Evolutionary conservation across 768 basidiomycete genomes (phyloP).

Genomic region (Hypholoma sublateritium): DNA sequence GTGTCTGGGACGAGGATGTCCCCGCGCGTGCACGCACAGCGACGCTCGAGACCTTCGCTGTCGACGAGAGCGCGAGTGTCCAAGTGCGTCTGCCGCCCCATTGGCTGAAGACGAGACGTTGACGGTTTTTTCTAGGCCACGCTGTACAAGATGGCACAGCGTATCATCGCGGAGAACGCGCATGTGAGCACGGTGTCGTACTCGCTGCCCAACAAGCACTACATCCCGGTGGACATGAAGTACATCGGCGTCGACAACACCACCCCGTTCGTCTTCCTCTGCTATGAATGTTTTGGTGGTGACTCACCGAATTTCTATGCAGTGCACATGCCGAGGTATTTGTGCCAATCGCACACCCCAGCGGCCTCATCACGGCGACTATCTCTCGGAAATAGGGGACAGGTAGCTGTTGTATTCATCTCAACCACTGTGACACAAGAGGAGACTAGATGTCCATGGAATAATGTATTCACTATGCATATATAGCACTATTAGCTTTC

Average conservation of each 20-base stretch:
- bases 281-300: not conserved
- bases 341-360: constrained; percentile 7
- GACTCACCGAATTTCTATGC: not conserved
- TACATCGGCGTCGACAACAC: constrained; percentile 72
- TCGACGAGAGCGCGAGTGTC: constrained; percentile 88
- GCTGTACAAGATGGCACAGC: constrained; percentile 83
- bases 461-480: no score
- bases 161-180: constrained; percentile 65
- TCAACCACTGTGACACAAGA: no score
- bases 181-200: constrained; percentile 65
- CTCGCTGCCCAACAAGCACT: constrained; percentile 90
- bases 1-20: constrained; percentile 57
- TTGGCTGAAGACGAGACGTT: not conserved
- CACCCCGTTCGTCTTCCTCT: constrained; percentile 49
- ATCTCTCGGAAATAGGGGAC: constrained; percentile 1
- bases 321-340: constrained; percentile 4
- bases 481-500: no score
- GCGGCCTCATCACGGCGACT: constrained; percentile 8
- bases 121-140: constrained; percentile 65
- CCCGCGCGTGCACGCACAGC: constrained; percentile 55
- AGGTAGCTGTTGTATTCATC: not conserved
- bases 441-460: no score
- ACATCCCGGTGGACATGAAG: constrained; percentile 83
- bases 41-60: constrained; percentile 81
- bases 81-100: constrained; percentile 52